A percentile compares a stretch with the other conserved stretches of the same genome.
phyloP scores from a whole-genome alignment of 202 grass and related monocot genomes.

The Saccharum hybrid region DNA sequence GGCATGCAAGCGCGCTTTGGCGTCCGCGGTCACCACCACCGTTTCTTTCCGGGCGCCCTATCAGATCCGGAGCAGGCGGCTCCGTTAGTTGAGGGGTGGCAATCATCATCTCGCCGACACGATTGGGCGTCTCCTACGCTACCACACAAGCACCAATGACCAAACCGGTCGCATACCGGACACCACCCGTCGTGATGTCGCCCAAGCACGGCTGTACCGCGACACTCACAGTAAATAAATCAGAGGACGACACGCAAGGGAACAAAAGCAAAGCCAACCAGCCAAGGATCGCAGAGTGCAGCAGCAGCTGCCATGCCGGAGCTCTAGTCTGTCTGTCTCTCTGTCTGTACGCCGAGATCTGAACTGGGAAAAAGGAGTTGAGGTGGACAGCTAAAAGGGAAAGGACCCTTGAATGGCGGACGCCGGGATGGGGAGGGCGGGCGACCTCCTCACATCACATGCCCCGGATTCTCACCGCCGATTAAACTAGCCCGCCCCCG shows the following conservation, averaged over 20 bases:
- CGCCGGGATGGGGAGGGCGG: constrained; percentile 20
- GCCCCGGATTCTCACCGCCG: constrained; percentile 42
- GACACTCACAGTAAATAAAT: constrained; percentile 10
- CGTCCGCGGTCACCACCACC: neutral
- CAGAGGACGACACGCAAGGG: neutral
- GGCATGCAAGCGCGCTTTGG: neutral
- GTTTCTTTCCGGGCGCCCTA: constrained; percentile 4
- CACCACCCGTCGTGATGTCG: neutral
- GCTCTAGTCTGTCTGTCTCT: constrained; percentile 9
- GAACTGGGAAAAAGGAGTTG: constrained; percentile 9
- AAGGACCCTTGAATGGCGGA: constrained; percentile 50
- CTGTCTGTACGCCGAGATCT: constrained; percentile 21
- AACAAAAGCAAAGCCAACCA: neutral
- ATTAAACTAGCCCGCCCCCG: no score
- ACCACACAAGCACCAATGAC: neutral
- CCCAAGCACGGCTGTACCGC: constrained; percentile 17
- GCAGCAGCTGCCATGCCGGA: neutral
- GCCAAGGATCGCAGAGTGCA: neutral
- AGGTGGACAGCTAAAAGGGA: constrained; percentile 30
- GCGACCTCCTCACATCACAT: constrained; percentile 54
- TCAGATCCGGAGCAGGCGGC: neutral
- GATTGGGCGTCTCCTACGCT: constrained; percentile 46
- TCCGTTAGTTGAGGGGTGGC: constrained; percentile 54
- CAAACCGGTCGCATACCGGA: neutral
- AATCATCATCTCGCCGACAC: constrained; percentile 55